A percentile compares a stretch with the other conserved stretches of the same genome.
These are phyloP conservation scores for Aspergillus mulundensis DNA, from an alignment of 495 filamentous ascomycete species.

Conservation along the genomic window DNA sequence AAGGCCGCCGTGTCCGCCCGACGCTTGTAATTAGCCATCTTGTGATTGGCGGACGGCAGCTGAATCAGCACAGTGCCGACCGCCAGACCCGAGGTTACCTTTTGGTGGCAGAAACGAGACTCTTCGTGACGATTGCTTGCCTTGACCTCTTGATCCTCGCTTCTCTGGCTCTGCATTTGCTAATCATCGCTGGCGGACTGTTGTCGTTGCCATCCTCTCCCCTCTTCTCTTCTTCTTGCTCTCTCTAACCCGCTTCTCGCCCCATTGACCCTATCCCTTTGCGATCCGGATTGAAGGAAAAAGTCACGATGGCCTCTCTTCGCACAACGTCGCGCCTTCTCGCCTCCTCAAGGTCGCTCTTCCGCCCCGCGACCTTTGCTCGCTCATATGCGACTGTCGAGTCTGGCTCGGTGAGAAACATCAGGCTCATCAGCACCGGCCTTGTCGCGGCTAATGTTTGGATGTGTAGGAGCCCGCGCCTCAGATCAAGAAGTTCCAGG, in stretches of 20 bases:
- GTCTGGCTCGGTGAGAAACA: slow-evolving; percentile 35
- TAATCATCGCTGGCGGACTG: slow-evolving; percentile 22
- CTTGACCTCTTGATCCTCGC: slow-evolving; percentile 33
- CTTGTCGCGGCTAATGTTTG: slow-evolving; percentile 46
- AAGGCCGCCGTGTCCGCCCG: slow-evolving; percentile 42
- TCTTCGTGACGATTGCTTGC: slow-evolving; percentile 18
- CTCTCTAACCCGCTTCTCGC: slow-evolving; percentile 1
- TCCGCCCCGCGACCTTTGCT: slow-evolving; percentile 45
- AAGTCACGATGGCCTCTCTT: slow-evolving; percentile 68
- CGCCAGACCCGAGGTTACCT: slow-evolving; percentile 44
- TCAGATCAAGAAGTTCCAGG: slow-evolving; percentile 89
- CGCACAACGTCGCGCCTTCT: slow-evolving; percentile 66
- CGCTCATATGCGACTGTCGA: slow-evolving; percentile 51
- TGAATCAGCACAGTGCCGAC: slow-evolving; percentile 37
- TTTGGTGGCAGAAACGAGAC: slow-evolving; percentile 14
- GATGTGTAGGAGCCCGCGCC: slow-evolving; percentile 56
- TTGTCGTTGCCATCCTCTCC: slow-evolving; percentile 12
- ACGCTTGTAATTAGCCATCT: slow-evolving; percentile 40
- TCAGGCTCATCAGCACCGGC: slow-evolving; percentile 26
- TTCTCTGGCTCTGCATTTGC: slow-evolving; percentile 15
- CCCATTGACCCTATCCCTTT: slow-evolving; percentile 2
- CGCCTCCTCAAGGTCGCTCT: slow-evolving; percentile 51
- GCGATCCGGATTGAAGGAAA: slow-evolving; percentile 1
- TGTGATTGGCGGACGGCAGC: slow-evolving; percentile 34
- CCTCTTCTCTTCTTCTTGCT: slow-evolving; percentile 5